These are phyloP conservation scores for Austroboletus niveus DNA, from an alignment of 1,284 basidiomycete species.

Conservation along the genomic window DNA sequence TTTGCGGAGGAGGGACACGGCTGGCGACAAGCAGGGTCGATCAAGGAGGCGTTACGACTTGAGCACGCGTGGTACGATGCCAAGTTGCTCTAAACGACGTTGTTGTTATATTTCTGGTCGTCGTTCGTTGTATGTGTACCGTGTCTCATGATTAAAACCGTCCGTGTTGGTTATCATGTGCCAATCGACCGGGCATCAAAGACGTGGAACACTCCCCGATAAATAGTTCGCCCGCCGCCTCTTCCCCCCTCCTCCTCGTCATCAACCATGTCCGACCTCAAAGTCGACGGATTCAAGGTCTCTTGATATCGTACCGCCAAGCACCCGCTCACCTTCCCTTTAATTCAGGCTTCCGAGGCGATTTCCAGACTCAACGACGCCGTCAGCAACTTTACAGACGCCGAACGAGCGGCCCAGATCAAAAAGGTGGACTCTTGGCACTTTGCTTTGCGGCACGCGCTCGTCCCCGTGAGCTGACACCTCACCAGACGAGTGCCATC, in stretches of 20 bases:
- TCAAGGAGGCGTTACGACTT: conserved; percentile 41
- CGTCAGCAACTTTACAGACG: conserved; percentile 64
- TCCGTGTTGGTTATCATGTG: too few relatives aligned
- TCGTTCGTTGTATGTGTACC: too few relatives aligned
- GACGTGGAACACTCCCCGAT: too few relatives aligned
- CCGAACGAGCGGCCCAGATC: conserved; percentile 77
- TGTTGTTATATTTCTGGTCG: too few relatives aligned
- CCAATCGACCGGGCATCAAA: too few relatives aligned
- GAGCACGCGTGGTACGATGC: conserved; percentile 37
- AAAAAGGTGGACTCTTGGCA: conserved; percentile 67
- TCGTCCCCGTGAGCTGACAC: not conserved
- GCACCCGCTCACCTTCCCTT: not conserved
- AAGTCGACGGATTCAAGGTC: conserved; percentile 59
- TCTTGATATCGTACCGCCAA: not conserved
- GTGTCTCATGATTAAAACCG: too few relatives aligned
- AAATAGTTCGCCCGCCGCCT: too few relatives aligned
- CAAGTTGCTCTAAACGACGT: conserved; percentile 9
- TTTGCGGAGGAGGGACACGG: conserved; percentile 57
- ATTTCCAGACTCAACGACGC: conserved; percentile 61
- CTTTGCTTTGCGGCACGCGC: not conserved
- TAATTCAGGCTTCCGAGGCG: conserved; percentile 65
- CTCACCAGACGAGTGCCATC: conserved; percentile 79
- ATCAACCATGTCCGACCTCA: conserved; percentile 53
- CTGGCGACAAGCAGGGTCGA: conserved; percentile 46
- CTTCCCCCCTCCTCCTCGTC: too few relatives aligned